A percentile compares a stretch with the other conserved stretches of the same genome.
phyloP scores from a whole-genome alignment of 2,329 filamentous ascomycete genomes.

The Catunica adiposa region DNA sequence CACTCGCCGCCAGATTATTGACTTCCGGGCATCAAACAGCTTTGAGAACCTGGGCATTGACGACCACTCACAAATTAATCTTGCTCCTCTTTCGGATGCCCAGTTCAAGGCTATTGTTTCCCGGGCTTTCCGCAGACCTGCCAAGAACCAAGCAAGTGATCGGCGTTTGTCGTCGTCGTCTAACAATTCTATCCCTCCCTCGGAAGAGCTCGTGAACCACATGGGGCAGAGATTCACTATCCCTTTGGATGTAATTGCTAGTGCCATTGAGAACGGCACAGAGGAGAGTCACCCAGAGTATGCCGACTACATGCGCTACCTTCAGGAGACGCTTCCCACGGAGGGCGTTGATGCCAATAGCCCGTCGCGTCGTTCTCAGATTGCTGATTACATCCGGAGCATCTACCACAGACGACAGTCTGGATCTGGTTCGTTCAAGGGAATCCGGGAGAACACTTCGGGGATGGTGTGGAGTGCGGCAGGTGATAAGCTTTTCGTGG shows the following conservation, averaged over 20 bases:
- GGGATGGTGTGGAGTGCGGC: slow-evolving; percentile 47
- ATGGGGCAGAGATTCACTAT: not conserved
- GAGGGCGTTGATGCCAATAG: not conserved
- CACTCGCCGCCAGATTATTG: slow-evolving; percentile 49
- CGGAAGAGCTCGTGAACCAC: not conserved
- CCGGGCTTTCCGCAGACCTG: slow-evolving; percentile 1
- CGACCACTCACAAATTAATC: slow-evolving; percentile 2
- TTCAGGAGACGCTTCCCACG: not conserved
- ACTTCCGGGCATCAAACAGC: slow-evolving; percentile 37
- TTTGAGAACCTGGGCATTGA: slow-evolving; percentile 19
- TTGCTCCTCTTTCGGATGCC: not conserved
- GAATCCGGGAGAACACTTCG: slow-evolving; percentile 38
- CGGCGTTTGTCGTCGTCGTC: not conserved
- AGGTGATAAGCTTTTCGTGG: slow-evolving; percentile 43
- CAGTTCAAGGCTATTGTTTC: slow-evolving; percentile 7
- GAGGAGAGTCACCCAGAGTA: not conserved
- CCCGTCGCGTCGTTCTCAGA: not conserved
- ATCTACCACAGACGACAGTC: not conserved
- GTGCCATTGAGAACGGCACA: not conserved
- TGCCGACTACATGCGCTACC: not conserved
- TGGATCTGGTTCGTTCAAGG: slow-evolving; percentile 12
- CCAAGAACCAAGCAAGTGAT: not conserved
- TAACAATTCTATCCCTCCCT: not conserved
- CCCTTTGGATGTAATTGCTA: not conserved
- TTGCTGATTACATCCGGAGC: not conserved